Percentiles rank a stretch among this genome's conserved stretches.
Conservation (phyloP, 352 stramenopile genomes). For the Pythium vanterpoolii region DNA sequence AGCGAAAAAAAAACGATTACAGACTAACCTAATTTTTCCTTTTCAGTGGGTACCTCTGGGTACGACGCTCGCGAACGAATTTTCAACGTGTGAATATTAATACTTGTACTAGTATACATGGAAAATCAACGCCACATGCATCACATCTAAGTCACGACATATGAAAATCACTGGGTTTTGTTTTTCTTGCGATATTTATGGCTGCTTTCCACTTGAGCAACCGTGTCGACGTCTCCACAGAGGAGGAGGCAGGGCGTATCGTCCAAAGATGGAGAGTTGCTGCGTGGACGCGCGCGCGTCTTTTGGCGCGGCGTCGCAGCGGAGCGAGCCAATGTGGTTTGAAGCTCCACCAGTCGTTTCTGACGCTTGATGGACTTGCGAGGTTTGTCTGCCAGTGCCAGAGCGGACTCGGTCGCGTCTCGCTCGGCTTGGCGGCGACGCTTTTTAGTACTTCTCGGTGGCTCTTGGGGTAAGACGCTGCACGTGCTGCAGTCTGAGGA, state of each 20-base stretch:
- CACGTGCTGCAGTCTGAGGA: conserved; percentile 33
- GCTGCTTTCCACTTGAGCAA: conserved; percentile 55
- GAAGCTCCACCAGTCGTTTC: not conserved
- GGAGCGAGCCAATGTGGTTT: not conserved
- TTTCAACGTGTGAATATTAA: too few relatives aligned
- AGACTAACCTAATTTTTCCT: too few relatives aligned
- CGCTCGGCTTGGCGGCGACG: conserved; percentile 1
- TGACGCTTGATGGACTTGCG: conserved; percentile 16
- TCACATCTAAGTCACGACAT: too few relatives aligned
- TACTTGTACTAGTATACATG: conserved; percentile 1
- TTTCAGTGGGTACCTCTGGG: too few relatives aligned
- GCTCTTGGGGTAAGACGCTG: not conserved
- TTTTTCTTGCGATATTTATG: conserved; percentile 34
- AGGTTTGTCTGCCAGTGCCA: not conserved
- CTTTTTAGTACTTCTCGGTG: conserved; percentile 16
- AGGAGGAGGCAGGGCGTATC: conserved; percentile 8
- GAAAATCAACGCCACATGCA: too few relatives aligned
- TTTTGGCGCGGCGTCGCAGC: conserved; percentile 4
- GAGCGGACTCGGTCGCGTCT: not conserved
- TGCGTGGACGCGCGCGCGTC: conserved; percentile 15
- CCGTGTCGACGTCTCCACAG: conserved; percentile 10
- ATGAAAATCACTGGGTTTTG: conserved; percentile 20
- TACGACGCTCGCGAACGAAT: too few relatives aligned
- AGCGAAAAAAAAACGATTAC: not conserved
- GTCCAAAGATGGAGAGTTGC: conserved; percentile 9